A percentile compares a stretch with the other conserved stretches of the same genome.
Evolutionary conservation across 1,139 yeast genomes (phyloP).

Genomic region (Blastobotrys niveus): DNA sequence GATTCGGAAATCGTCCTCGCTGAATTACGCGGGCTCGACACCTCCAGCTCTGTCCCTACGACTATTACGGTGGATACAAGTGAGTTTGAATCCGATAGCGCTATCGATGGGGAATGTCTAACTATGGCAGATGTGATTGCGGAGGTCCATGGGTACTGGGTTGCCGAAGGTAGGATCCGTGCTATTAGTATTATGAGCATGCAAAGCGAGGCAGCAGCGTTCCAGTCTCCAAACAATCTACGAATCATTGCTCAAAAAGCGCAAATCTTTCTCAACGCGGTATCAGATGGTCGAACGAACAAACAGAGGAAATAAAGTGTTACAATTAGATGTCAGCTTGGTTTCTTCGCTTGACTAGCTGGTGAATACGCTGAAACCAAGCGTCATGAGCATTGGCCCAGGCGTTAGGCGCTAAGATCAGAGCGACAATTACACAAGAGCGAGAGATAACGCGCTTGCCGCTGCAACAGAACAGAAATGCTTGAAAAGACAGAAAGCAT

Average conservation of each 20-base stretch:
- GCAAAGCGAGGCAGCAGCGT: neutral
- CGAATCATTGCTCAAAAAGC: slow-evolving; percentile 5
- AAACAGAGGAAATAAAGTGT: too few relatives aligned
- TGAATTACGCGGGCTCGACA: slow-evolving; percentile 1
- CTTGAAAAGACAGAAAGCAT: too few relatives aligned
- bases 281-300: neutral
- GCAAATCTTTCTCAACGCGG: slow-evolving; percentile 1
- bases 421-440: too few relatives aligned
- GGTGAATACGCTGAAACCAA: too few relatives aligned
- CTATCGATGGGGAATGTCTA: slow-evolving; percentile 1
- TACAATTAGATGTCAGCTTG: too few relatives aligned
- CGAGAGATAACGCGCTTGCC: too few relatives aligned
- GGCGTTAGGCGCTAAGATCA: too few relatives aligned
- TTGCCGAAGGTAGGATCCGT: neutral
- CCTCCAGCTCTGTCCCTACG: neutral
- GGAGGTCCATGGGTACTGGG: slow-evolving; percentile 13
- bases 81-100: neutral
- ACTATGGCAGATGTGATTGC: neutral
- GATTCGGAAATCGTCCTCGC: neutral
- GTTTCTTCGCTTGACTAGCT: too few relatives aligned
- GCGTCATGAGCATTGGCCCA: too few relatives aligned
- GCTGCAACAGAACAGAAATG: too few relatives aligned
- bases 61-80: neutral
- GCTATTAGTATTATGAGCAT: neutral
- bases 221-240: slow-evolving; percentile 1